Conservation (phyloP, 345 rosid species). For the Pistacia atlantica region DNA sequence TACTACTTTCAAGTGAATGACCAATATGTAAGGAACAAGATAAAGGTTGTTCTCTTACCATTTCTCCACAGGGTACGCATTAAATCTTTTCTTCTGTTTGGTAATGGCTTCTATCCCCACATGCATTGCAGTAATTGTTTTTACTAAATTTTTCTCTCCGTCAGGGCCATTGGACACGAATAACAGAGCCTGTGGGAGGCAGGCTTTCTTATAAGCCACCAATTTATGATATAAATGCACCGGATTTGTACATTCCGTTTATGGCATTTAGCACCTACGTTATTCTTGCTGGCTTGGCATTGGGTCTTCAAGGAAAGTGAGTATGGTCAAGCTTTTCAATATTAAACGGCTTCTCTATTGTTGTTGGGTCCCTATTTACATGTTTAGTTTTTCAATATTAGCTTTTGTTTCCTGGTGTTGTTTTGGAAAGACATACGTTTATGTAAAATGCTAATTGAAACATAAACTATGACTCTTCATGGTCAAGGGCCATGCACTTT, state of each 20-base stretch:
- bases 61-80: constrained; percentile 84
- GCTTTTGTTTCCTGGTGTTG: background rate
- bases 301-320: constrained; percentile 90
- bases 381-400: background rate
- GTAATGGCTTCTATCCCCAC: background rate
- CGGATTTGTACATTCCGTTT: constrained; percentile 92
- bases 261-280: constrained; percentile 94
- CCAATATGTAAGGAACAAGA: constrained; percentile 93
- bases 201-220: constrained; percentile 97
- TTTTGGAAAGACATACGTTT: background rate
- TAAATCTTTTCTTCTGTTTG: constrained; percentile 10
- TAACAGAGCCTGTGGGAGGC: constrained; percentile 95
- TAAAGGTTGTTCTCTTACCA: constrained; percentile 89
- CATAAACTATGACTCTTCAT: background rate
- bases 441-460: background rate
- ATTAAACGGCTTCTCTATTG: background rate
- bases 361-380: background rate
- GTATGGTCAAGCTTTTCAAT: constrained; percentile 24
- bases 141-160: constrained; percentile 16
- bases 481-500: background rate
- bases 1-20: constrained; percentile 98
- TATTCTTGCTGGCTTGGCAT: constrained; percentile 80
- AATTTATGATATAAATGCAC: constrained; percentile 89
- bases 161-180: constrained; percentile 96
- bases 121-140: background rate